A percentile compares a stretch with the other conserved stretches of the same genome.
Conservation (phyloP, 345 rosid species). For the Rhodomyrtus tomentosa region DNA sequence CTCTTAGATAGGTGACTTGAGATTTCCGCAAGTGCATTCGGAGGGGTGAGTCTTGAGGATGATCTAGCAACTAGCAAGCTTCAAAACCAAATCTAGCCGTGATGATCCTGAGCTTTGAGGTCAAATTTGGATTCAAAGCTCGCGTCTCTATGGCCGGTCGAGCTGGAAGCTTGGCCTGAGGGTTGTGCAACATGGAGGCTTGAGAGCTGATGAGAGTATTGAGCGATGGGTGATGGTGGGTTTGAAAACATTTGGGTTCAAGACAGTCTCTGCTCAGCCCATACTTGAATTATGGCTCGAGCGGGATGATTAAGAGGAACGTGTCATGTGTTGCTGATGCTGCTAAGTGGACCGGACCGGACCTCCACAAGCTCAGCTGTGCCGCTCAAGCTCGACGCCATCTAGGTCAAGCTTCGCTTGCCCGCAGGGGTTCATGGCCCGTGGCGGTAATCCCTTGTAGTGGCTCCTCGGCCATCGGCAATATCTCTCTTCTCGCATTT, state of each 20-base stretch:
- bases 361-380: not conserved
- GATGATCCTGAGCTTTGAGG: not conserved
- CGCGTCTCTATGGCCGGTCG: not conserved
- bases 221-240: not conserved
- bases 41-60: not conserved
- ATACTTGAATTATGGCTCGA: not conserved
- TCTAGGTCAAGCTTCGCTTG: not conserved
- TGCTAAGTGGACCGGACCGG: not conserved
- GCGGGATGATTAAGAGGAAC: too few species aligned
- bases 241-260: not conserved
- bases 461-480: not conserved
- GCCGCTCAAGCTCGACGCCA: not conserved
- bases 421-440: not conserved
- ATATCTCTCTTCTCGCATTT: not conserved
- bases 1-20: not conserved
- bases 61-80: not conserved
- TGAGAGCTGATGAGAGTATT: not conserved
- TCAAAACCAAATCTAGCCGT: not conserved
- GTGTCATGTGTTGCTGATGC: not conserved
- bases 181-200: too few species aligned
- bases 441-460: rapidly evolving
- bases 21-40: rapidly evolving
- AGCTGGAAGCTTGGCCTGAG: not conserved
- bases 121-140: not conserved
- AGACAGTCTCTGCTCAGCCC: not conserved